Conservation (phyloP, 2,329 filamentous ascomycete genomes). For the Clarireedia paspali region DNA sequence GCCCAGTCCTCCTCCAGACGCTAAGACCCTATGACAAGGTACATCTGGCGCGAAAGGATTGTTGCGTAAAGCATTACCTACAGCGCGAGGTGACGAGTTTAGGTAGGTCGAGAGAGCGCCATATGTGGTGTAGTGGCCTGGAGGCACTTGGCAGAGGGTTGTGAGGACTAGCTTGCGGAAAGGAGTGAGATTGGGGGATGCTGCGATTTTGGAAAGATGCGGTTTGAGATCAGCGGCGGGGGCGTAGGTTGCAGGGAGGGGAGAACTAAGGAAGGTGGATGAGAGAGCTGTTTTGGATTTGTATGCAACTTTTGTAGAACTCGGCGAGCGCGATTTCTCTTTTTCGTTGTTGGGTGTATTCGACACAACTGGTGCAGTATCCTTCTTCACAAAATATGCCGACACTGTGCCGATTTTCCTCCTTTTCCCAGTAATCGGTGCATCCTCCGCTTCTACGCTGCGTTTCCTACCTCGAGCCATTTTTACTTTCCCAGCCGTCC, state of each 20-base stretch:
- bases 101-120: conserved; percentile 61
- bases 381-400: neutral
- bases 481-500: conserved; percentile 11
- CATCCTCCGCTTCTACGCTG: conserved; percentile 1
- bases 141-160: conserved; percentile 69
- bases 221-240: neutral
- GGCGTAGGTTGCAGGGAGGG: conserved; percentile 29
- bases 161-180: conserved; percentile 62
- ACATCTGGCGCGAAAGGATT: conserved; percentile 81
- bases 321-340: neutral
- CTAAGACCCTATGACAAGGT: conserved; percentile 75
- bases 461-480: conserved; percentile 7
- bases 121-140: conserved; percentile 71
- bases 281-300: neutral
- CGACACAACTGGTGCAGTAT: neutral
- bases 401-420: neutral
- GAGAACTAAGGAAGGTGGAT: conserved; percentile 29
- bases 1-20: conserved; percentile 62
- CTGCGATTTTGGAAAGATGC: conserved; percentile 20
- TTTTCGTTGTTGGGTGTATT: neutral
- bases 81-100: conserved; percentile 63
- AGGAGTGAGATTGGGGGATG: conserved; percentile 31
- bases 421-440: neutral
- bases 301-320: neutral
- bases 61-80: conserved; percentile 67